Percentiles rank a stretch among this genome's conserved stretches.
phyloP scores from a whole-genome alignment of 1,284 basidiomycete species.

The Ganoderma resinaceum region DNA sequence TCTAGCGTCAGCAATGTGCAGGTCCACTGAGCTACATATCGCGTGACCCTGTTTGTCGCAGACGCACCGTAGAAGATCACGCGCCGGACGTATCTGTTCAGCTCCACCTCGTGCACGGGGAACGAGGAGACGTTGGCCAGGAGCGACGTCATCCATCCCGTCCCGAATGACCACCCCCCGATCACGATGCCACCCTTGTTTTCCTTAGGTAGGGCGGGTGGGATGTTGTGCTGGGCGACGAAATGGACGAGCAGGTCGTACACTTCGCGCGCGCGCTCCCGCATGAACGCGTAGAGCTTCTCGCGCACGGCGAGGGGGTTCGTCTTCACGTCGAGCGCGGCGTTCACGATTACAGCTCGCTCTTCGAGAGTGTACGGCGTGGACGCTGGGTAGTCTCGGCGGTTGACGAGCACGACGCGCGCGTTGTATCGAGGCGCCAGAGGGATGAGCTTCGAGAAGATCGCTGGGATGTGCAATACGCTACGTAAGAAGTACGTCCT shows the following conservation, averaged over 20 bases:
- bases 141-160: slow-evolving; percentile 6
- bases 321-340: slow-evolving; percentile 5
- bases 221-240: neutral
- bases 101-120: neutral
- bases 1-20: neutral
- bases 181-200: slow-evolving; percentile 4
- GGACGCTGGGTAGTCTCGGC: slow-evolving; percentile 14
- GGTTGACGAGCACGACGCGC: slow-evolving; percentile 20
- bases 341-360: slow-evolving; percentile 28
- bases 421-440: slow-evolving; percentile 4
- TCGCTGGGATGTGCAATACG: neutral
- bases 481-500: no score
- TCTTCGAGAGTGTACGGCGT: slow-evolving; percentile 13
- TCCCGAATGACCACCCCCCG: slow-evolving; percentile 6
- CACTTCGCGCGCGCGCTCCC: neutral
- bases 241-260: slow-evolving; percentile 6
- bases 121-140: slow-evolving; percentile 4
- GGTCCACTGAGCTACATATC: neutral
- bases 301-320: slow-evolving; percentile 17
- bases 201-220: neutral
- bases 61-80: slow-evolving; percentile 8
- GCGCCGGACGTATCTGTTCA: neutral
- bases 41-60: no score
- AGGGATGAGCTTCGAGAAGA: slow-evolving; percentile 5
- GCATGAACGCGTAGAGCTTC: slow-evolving; percentile 1